These are phyloP conservation scores for Pleurozium schreberi DNA, from an alignment of 225 moss, liverwort and hornwort species.

Conservation along the genomic window DNA sequence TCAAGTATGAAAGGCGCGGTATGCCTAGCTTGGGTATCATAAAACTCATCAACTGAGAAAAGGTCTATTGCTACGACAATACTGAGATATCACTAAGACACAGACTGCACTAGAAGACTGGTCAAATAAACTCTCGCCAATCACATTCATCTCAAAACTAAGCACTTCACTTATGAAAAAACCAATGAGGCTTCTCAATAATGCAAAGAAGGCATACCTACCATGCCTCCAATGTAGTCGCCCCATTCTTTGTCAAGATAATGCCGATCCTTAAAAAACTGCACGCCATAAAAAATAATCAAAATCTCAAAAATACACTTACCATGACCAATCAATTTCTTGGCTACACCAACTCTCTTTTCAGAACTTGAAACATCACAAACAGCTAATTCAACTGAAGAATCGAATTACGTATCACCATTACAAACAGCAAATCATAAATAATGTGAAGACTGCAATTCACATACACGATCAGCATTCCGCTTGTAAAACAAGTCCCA, in stretches of 20 bases:
- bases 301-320: background rate
- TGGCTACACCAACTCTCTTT: background rate
- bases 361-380: background rate
- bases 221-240: slow-evolving; percentile 62
- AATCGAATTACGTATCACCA: background rate
- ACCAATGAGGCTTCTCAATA: background rate
- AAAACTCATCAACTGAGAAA: background rate
- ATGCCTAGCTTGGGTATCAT: background rate
- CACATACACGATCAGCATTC: slow-evolving; percentile 76
- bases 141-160: background rate
- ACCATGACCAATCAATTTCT: background rate
- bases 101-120: background rate
- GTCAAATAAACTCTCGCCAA: background rate
- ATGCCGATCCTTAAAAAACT: slow-evolving; percentile 99
- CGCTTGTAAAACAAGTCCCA: slow-evolving; percentile 98
- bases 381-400: background rate
- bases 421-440: background rate
- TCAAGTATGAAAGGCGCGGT: background rate
- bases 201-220: slow-evolving; percentile 35
- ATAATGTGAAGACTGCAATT: background rate
- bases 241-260: slow-evolving; percentile 99
- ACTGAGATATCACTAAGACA: background rate
- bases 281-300: background rate
- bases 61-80: background rate
- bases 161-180: background rate